Evolutionary conservation across 495 filamentous ascomycete species (phyloP).

Genomic region (Cercophora newfieldiana): DNA sequence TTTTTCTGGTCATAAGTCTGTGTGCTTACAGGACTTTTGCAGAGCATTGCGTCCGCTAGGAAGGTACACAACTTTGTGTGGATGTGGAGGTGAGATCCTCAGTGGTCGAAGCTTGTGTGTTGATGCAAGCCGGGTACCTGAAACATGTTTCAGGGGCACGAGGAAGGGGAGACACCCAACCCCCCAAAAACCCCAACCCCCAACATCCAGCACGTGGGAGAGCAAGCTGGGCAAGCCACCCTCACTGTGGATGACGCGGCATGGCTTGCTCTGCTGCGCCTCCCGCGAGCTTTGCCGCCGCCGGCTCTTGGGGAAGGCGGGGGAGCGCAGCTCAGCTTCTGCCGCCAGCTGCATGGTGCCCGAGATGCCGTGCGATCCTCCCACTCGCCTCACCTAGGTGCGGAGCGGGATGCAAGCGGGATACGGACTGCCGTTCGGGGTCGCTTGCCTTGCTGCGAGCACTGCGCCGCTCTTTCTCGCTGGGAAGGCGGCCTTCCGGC

Average conservation of each 20-base stretch:
- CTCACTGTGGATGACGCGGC: background rate
- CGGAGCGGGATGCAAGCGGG: background rate
- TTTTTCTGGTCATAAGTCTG: constrained; percentile 3
- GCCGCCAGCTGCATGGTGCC: background rate
- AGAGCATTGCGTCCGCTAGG: background rate
- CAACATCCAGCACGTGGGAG: background rate
- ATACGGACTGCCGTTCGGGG: background rate
- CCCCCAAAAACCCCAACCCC: background rate
- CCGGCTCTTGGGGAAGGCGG: constrained; percentile 9
- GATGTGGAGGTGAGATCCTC: background rate
- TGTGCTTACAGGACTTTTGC: background rate
- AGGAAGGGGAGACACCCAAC: background rate
- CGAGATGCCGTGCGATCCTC: background rate
- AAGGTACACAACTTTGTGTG: background rate
- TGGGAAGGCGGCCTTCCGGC: background rate
- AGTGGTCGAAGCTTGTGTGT: background rate
- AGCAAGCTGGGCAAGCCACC: background rate
- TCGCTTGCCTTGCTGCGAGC: background rate
- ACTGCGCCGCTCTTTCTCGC: background rate
- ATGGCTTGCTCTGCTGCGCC: constrained; percentile 3
- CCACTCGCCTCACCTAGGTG: background rate
- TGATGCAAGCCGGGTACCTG: constrained; percentile 14
- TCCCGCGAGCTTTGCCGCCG: constrained; percentile 8
- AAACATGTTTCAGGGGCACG: constrained; percentile 19
- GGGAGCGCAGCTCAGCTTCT: background rate